Evolutionary conservation across 768 basidiomycete species (phyloP).

Genomic region (Baorangia bicolor): DNA sequence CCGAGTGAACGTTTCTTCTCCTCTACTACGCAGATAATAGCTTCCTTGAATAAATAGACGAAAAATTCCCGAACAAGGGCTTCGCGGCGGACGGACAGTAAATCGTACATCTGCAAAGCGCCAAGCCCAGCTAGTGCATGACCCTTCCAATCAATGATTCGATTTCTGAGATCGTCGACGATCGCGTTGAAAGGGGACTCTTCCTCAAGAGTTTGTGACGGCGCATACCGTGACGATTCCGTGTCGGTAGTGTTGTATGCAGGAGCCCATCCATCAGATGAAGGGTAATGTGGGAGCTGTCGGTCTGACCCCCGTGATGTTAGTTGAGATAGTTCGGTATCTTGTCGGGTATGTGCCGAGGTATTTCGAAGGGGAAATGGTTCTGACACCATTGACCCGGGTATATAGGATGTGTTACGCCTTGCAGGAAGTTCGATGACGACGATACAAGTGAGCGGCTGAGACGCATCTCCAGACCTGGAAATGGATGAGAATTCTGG

Average conservation of each 20-base stretch:
- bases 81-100: constrained; percentile 86
- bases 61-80: constrained; percentile 90
- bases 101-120: constrained; percentile 87
- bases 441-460: constrained; percentile 92
- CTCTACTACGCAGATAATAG: constrained; percentile 97
- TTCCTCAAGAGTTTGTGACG: constrained; percentile 42
- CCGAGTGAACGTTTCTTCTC: constrained; percentile 87
- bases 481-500: constrained; percentile 87
- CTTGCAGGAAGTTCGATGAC: constrained; percentile 89
- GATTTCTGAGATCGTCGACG: constrained; percentile 83
- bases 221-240: constrained; percentile 31
- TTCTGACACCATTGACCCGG: constrained; percentile 54
- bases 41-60: constrained; percentile 96
- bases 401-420: constrained; percentile 49
- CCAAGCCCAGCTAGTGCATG: constrained; percentile 90
- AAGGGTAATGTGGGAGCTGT: constrained; percentile 15
- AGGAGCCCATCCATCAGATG: constrained; percentile 27
- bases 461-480: constrained; percentile 64
- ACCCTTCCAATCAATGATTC: constrained; percentile 96
- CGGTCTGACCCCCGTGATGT: constrained; percentile 12
- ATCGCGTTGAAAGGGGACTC: constrained; percentile 80
- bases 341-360: constrained; percentile 21
- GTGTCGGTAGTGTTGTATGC: constrained; percentile 30
- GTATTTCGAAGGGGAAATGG: constrained; percentile 37
- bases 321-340: constrained; percentile 20